These are phyloP conservation scores for Sabuloglossum arenarium DNA, from an alignment of 495 filamentous ascomycete species.

Conservation along the genomic window DNA sequence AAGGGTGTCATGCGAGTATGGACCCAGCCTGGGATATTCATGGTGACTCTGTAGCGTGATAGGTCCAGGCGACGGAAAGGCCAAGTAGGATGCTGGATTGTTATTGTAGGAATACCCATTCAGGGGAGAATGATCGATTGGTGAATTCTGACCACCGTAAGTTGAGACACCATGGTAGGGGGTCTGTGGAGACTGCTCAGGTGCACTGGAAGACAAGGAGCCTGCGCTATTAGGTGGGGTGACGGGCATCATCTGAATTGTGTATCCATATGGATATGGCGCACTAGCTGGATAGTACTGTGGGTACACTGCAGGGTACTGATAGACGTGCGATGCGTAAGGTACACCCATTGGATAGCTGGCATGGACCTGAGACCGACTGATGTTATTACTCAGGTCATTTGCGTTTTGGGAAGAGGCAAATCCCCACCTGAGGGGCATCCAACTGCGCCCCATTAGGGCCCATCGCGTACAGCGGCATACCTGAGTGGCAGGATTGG, in stretches of 20 bases:
- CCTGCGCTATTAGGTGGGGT: neutral
- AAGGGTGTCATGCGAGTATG: slow-evolving; percentile 27
- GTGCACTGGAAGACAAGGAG: neutral
- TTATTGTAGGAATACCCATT: neutral
- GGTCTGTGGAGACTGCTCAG: neutral
- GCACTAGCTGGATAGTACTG: neutral
- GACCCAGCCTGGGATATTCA: neutral
- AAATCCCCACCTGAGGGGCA: neutral
- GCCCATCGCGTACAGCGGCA: neutral
- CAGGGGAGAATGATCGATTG: neutral
- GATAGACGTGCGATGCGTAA: neutral
- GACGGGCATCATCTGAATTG: neutral
- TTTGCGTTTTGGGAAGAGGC: neutral
- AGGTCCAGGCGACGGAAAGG: neutral
- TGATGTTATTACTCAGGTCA: neutral
- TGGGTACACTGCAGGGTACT: neutral
- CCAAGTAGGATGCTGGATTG: neutral
- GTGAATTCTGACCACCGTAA: neutral
- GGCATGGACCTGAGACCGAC: neutral
- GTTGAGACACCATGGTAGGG: neutral
- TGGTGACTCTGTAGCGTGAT: neutral
- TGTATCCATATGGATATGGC: neutral
- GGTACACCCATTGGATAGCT: neutral
- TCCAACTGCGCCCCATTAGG: neutral
- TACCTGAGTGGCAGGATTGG: neutral